These are phyloP conservation scores for Alternaria dauci DNA, from an alignment of 2,329 filamentous ascomycete genomes.

Conservation along the genomic window DNA sequence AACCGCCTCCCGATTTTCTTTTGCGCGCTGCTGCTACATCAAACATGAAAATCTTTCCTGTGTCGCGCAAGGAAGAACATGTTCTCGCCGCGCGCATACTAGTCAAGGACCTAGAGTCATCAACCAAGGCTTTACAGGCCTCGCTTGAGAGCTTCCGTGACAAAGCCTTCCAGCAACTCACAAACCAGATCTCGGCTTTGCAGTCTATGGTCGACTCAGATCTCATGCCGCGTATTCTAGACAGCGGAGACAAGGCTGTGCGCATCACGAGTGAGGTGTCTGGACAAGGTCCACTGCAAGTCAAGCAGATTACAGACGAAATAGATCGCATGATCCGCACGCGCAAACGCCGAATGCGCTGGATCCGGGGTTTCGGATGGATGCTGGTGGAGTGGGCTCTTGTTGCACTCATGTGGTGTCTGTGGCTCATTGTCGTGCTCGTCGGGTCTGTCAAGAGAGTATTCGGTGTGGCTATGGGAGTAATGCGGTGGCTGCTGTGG, in stretches of 20 bases:
- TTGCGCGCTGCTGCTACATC: slow-evolving; percentile 56
- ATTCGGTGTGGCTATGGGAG: slow-evolving; percentile 65
- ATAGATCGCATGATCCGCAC: slow-evolving; percentile 75
- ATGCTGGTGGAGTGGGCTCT: slow-evolving; percentile 86
- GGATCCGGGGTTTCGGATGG: slow-evolving; percentile 79
- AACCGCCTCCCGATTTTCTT: slow-evolving; percentile 47
- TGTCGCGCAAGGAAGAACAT: slow-evolving; percentile 61
- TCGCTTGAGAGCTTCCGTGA: slow-evolving; percentile 61
- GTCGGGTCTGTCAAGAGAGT: slow-evolving; percentile 71
- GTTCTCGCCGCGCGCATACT: slow-evolving; percentile 63
- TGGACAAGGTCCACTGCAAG: slow-evolving; percentile 76
- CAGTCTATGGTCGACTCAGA: slow-evolving; percentile 58
- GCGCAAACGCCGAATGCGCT: slow-evolving; percentile 75
- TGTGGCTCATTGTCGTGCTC: slow-evolving; percentile 88
- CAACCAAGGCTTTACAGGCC: slow-evolving; percentile 57
- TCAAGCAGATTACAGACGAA: slow-evolving; percentile 81
- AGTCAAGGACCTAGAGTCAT: slow-evolving; percentile 57
- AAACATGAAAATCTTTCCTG: slow-evolving; percentile 51
- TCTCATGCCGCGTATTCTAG: slow-evolving; percentile 68
- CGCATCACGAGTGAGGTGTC: slow-evolving; percentile 78
- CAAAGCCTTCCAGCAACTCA: slow-evolving; percentile 55
- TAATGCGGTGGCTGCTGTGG: slow-evolving; percentile 86
- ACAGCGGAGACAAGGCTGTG: slow-evolving; percentile 80
- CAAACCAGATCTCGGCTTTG: slow-evolving; percentile 54
- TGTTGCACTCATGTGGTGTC: slow-evolving; percentile 90